Evolutionary conservation across 2,329 filamentous ascomycete species (phyloP).

Genomic region (Cercospora berteroae): DNA sequence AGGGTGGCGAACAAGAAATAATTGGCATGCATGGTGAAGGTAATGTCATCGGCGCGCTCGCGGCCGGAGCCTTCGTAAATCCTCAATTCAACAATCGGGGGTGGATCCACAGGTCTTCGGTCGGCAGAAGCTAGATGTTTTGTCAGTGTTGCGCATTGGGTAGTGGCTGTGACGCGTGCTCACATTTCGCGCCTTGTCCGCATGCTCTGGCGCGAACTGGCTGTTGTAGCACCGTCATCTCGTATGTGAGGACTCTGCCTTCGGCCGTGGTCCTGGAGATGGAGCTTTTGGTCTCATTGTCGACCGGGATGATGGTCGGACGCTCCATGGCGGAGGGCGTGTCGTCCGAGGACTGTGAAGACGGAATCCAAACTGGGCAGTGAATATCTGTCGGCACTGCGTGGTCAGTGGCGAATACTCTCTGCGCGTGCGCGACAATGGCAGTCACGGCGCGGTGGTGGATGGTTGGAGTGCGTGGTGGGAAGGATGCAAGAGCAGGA

Average conservation of each 20-base stretch:
- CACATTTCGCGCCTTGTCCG: constrained; percentile 92
- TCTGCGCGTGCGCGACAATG: neutral
- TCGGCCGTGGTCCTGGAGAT: constrained; percentile 65
- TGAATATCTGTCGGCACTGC: neutral
- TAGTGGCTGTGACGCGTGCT: constrained; percentile 35
- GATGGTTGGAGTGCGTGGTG: constrained; percentile 5
- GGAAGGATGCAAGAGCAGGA: constrained; percentile 9
- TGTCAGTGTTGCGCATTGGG: constrained; percentile 23
- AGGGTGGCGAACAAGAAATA: constrained; percentile 96
- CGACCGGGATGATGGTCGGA: constrained; percentile 46
- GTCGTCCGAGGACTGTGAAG: neutral
- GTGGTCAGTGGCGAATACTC: neutral
- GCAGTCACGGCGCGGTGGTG: constrained; percentile 5
- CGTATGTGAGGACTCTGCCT: constrained; percentile 76
- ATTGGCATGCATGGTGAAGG: constrained; percentile 90
- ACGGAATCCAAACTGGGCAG: neutral
- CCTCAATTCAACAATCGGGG: constrained; percentile 87
- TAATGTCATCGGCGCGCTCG: constrained; percentile 56
- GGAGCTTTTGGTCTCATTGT: constrained; percentile 57
- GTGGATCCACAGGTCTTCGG: constrained; percentile 87
- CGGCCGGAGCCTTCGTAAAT: constrained; percentile 68
- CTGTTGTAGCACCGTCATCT: constrained; percentile 84
- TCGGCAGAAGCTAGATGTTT: constrained; percentile 68
- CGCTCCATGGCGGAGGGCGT: constrained; percentile 16
- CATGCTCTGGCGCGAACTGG: constrained; percentile 92